Percentiles rank a stretch among this genome's conserved stretches.
phyloP scores from a whole-genome alignment of 2,329 filamentous ascomycete species.

The Botrytis squamosa region DNA sequence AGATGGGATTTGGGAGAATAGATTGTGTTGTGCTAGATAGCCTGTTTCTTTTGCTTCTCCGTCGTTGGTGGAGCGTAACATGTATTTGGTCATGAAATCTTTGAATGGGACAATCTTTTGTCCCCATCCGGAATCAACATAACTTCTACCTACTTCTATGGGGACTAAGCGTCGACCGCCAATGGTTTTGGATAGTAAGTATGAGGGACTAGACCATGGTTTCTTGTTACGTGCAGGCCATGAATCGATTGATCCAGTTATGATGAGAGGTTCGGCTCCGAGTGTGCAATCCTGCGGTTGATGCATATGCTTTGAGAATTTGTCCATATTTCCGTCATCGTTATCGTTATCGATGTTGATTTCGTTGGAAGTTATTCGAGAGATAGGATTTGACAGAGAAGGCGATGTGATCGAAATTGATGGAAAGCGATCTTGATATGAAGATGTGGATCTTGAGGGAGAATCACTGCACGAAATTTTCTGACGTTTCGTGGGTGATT shows the following conservation, averaged over 20 bases:
- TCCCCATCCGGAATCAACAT: slow-evolving; percentile 81
- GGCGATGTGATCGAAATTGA: slow-evolving; percentile 42
- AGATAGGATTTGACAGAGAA: slow-evolving; percentile 45
- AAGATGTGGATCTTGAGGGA: background rate
- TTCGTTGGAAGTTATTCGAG: slow-evolving; percentile 28
- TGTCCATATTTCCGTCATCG: slow-evolving; percentile 51
- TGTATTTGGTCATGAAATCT: slow-evolving; percentile 58
- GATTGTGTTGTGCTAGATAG: slow-evolving; percentile 89
- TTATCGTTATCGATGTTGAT: slow-evolving; percentile 36
- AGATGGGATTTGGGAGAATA: slow-evolving; percentile 77
- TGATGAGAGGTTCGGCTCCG: slow-evolving; percentile 62
- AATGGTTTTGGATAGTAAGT: slow-evolving; percentile 73
- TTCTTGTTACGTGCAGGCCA: slow-evolving; percentile 75
- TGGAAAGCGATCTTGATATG: slow-evolving; percentile 27
- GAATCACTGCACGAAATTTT: slow-evolving; percentile 19
- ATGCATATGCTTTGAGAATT: slow-evolving; percentile 62
- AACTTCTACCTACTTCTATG: slow-evolving; percentile 81
- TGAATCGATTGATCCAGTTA: slow-evolving; percentile 60
- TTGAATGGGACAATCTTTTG: slow-evolving; percentile 76
- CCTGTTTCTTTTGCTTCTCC: slow-evolving; percentile 49
- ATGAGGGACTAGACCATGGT: slow-evolving; percentile 71
- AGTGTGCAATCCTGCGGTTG: slow-evolving; percentile 41
- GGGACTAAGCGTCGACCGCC: slow-evolving; percentile 78
- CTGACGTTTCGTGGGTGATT: slow-evolving; percentile 29
- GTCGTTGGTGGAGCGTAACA: slow-evolving; percentile 19